A percentile compares a stretch with the other conserved stretches of the same genome.
Conservation (phyloP, 768 basidiomycete genomes). For the Lentinula aciculospora region DNA sequence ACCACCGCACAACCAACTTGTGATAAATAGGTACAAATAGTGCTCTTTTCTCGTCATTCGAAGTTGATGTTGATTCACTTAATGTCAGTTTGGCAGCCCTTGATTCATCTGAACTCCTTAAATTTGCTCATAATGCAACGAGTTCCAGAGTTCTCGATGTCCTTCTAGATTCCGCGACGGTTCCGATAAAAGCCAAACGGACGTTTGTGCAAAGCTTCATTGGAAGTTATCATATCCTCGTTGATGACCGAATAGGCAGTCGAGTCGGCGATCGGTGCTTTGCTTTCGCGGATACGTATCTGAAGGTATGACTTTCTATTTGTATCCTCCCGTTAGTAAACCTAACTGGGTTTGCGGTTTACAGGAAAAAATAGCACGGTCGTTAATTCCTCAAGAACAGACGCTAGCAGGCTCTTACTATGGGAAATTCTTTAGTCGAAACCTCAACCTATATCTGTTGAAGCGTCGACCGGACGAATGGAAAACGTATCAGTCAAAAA, state of each 20-base stretch:
- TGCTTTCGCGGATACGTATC: conserved; percentile 86
- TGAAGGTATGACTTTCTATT: conserved; percentile 54
- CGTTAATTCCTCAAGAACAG: conserved; percentile 66
- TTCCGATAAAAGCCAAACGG: conserved; percentile 60
- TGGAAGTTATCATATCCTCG: conserved; percentile 73
- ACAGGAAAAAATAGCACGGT: conserved; percentile 89
- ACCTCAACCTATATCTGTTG: conserved; percentile 72
- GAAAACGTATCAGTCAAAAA: conserved; percentile 60
- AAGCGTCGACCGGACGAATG: conserved; percentile 80
- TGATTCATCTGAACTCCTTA: conserved; percentile 51
- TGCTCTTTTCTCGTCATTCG: conserved; percentile 7
- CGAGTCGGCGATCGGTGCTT: conserved; percentile 89
- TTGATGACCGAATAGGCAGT: conserved; percentile 88
- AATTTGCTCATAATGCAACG: conserved; percentile 45
- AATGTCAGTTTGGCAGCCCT: conserved; percentile 51
- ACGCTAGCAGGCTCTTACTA: conserved; percentile 72
- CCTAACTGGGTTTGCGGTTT: conserved; percentile 4
- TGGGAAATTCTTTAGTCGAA: conserved; percentile 82
- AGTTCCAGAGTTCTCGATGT: conserved; percentile 80
- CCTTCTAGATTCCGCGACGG: conserved; percentile 62
- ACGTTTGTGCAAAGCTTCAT: conserved; percentile 70
- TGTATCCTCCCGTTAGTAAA: background rate
- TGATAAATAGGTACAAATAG: conserved; percentile 57
- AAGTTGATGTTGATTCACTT: background rate
- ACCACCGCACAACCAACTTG: conserved; percentile 58